Percentiles rank a stretch among this genome's conserved stretches.
Conservation (phyloP, 257 asterid genomes). For the Scutellaria galericulata region DNA sequence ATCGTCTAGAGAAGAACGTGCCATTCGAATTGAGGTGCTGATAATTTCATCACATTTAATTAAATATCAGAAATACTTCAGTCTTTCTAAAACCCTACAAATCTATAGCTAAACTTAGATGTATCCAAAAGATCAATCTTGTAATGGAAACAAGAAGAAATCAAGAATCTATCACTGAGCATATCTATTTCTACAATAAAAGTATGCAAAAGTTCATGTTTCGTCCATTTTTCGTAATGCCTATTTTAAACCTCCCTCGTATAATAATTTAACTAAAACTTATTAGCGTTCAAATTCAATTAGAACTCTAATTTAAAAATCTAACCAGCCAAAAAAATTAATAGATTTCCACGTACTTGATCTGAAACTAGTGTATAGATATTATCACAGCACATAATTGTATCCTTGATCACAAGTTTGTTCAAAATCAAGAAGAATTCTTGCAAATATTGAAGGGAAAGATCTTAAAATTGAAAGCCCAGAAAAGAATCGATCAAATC, state of each 20-base stretch:
- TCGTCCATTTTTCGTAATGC: too few species aligned
- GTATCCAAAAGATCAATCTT: background rate
- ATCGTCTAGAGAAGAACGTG: constrained; percentile 80
- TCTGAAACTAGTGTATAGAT: too few species aligned
- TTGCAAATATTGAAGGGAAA: background rate
- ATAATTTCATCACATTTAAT: constrained; percentile 18
- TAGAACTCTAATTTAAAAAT: too few species aligned
- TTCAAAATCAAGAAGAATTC: background rate
- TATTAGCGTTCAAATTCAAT: too few species aligned
- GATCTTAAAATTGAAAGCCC: background rate
- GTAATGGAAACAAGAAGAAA: background rate
- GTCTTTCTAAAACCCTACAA: background rate
- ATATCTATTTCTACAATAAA: background rate
- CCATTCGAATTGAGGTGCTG: constrained; percentile 59
- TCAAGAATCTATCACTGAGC: background rate
- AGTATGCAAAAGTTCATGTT: too few species aligned
- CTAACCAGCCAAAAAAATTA: too few species aligned
- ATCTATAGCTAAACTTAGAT: background rate
- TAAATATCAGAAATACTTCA: constrained; percentile 19
- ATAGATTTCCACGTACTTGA: too few species aligned
- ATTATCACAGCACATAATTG: too few species aligned
- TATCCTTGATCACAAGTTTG: too few species aligned
- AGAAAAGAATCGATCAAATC: background rate
- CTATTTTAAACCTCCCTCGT: too few species aligned
- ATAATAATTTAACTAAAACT: too few species aligned